Base-by-base conservation (phyloP, 495 filamentous ascomycete species). In the Cairneyella variabilis region DNA sequence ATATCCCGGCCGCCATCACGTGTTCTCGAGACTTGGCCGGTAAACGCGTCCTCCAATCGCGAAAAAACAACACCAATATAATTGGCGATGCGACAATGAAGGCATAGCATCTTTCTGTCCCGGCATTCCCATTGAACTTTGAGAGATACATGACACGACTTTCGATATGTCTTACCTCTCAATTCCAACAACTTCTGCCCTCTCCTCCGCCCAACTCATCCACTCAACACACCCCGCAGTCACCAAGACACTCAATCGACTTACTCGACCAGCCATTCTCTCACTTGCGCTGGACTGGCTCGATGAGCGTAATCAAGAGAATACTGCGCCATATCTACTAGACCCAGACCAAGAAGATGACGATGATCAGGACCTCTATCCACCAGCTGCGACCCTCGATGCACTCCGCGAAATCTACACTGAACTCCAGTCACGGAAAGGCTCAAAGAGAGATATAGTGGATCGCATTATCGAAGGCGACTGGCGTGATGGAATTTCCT, bases 391-490 rank as follows among this genome's bases (percentile, higher is more conserved):
- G 17, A 83, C 80, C 11, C 65, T 84, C 43, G 78, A 79, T 25
- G 83, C 83, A 45, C 70, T 90, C 11, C 75, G 76, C 11, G 77
- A 84, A 37, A 70, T 76, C 32, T 93, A 91, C 69, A 59, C 56
- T n/a, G 62, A 64, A 1, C 64, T 80, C 48, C 72, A 74, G 47
- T 47, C 61, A 6, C 70, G 79, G 20, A 90, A 85, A 61, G 86
- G 87, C 3, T 79, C 76, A 9, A 88, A 84, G 58, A 75, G 83
- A 41, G 89, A 95, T 62, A 77, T 92, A 3, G 70, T 88, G 6
- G 87, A 90, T 59, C 76, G 88, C 25, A 84, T 95, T 34, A 58
- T 86, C 0, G 84, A 91, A 52, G 87, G 87, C 38, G 90, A 95
- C 64, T 95, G 89, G 89, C 75, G 88, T 18, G 76, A 83, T 45